These are phyloP conservation scores for Flaveria bidentis DNA, from an alignment of 129 eudicot species.

Conservation along the genomic window DNA sequence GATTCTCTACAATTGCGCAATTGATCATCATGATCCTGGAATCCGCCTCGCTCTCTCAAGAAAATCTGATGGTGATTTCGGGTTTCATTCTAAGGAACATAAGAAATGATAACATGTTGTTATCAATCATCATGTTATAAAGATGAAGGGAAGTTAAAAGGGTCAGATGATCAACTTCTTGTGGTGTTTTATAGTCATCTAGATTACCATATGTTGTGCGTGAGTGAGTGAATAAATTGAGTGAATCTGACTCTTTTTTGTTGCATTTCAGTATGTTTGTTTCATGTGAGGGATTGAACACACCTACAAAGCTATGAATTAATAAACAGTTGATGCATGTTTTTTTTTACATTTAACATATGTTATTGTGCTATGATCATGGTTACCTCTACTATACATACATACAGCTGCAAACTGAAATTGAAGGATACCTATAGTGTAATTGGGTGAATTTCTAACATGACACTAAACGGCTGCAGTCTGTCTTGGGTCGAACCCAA, in stretches of 20 bases:
- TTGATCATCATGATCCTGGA: conserved; percentile 61
- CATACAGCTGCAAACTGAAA: too few species aligned
- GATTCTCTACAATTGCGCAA: conserved; percentile 36
- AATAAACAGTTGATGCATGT: conserved; percentile 18
- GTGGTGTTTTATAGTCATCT: conserved; percentile 5
- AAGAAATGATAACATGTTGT: not conserved
- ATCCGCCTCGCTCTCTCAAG: conserved; percentile 45
- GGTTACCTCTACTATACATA: too few species aligned
- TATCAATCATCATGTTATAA: not conserved
- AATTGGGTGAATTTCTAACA: too few species aligned
- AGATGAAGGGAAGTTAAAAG: conserved; percentile 11
- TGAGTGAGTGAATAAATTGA: conserved; percentile 31
- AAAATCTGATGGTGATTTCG: conserved; percentile 28
- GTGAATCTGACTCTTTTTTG: conserved; percentile 20
- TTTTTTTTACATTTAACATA: not conserved
- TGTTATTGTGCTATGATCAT: too few species aligned
- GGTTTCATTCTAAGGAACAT: conserved; percentile 23
- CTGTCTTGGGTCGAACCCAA: too few species aligned
- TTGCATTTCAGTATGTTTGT: conserved; percentile 22
- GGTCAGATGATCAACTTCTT: conserved; percentile 27
- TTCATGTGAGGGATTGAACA: conserved; percentile 9
- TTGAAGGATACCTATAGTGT: too few species aligned
- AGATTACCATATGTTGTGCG: too few species aligned
- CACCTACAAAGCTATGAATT: not conserved
- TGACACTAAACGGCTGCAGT: too few species aligned